phyloP scores from a whole-genome alignment of 257 asterid species.

The Solanum pimpinellifolium region DNA sequence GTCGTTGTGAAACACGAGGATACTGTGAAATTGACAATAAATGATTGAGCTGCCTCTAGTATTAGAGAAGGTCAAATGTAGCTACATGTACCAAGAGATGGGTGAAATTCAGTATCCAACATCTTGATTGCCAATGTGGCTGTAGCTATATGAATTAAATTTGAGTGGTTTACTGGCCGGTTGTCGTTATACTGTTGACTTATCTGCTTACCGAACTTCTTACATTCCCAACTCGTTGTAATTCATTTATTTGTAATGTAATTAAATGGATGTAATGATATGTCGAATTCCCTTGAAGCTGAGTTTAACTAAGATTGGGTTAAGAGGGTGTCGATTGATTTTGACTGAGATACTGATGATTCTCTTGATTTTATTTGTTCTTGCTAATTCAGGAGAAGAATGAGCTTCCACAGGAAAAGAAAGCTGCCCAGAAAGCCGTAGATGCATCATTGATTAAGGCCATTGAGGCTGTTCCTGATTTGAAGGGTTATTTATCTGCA shows the following conservation, averaged over 20 bases:
- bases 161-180: conserved; percentile 50
- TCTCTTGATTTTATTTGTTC: background rate
- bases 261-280: background rate
- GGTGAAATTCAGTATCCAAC: conserved; percentile 15
- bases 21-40: background rate
- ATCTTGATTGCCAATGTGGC: conserved; percentile 47
- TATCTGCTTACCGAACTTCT: conserved; percentile 25
- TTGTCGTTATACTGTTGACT: conserved; percentile 25
- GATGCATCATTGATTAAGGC: conserved; percentile 8
- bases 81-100: conserved; percentile 42
- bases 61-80: background rate
- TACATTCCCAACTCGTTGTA: background rate
- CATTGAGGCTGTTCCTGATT: conserved; percentile 9
- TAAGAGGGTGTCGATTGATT: background rate
- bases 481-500: conserved; percentile 3
- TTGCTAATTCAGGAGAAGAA: conserved; percentile 1
- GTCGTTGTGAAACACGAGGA: background rate
- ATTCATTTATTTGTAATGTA: background rate
- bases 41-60: background rate
- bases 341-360: background rate
- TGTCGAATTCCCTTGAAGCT: background rate
- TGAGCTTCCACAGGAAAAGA: conserved; percentile 9
- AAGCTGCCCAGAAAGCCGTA: conserved; percentile 6
- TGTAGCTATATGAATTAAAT: conserved; percentile 26
- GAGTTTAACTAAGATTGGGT: background rate